Conservation (phyloP, 208 protist genomes). For the Trypanosomatidae sp. region DNA sequence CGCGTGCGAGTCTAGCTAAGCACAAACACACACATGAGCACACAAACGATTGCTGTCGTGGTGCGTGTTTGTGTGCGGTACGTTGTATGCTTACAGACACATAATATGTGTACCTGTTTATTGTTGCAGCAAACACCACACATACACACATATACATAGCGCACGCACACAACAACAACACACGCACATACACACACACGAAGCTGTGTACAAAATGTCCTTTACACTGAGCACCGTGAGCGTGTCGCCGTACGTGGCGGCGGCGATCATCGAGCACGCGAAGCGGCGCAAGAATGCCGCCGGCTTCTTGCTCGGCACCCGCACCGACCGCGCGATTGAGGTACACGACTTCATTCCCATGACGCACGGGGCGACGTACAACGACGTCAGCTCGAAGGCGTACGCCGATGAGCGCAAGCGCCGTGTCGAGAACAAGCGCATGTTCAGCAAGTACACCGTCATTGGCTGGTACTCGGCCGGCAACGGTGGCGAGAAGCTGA, state of each 20-base stretch:
- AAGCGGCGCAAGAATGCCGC: conserved; percentile 51
- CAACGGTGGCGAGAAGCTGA: conserved; percentile 5
- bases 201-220: not conserved
- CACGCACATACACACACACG: not conserved
- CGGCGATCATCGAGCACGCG: conserved; percentile 71
- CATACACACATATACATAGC: not conserved
- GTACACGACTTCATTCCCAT: conserved; percentile 61
- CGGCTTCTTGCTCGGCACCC: conserved; percentile 52
- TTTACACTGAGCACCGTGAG: conserved; percentile 3
- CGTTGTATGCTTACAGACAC: too few relatives aligned
- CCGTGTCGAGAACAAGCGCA: conserved; percentile 23
- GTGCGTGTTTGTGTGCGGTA: too few relatives aligned
- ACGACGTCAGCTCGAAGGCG: conserved; percentile 8
- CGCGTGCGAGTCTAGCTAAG: too few relatives aligned
- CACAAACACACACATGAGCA: too few relatives aligned
- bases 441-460: conserved; percentile 23
- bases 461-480: conserved; percentile 75
- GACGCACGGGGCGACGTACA: conserved; percentile 21
- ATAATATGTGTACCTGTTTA: too few relatives aligned
- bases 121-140: too few relatives aligned
- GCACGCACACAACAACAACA: not conserved
- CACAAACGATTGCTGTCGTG: too few relatives aligned
- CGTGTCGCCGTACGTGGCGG: conserved; percentile 56
- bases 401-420: conserved; percentile 21
- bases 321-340: conserved; percentile 20